phyloP scores from a whole-genome alignment of 2,329 filamentous ascomycete species.

The Colletotrichum filicis region DNA sequence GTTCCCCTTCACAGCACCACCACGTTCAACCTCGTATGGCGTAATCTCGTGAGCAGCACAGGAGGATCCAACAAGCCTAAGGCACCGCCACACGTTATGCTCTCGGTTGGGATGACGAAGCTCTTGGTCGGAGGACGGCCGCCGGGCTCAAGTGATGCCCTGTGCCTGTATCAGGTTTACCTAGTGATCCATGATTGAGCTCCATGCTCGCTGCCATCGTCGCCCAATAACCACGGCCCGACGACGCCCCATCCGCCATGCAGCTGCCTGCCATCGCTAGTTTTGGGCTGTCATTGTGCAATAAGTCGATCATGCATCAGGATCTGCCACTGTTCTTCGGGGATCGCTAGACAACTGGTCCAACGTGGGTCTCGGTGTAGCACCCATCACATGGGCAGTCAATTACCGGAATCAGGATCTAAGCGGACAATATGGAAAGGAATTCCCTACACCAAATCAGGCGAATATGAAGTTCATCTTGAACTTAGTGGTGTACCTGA shows the following conservation, averaged over 20 bases:
- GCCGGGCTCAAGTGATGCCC: conserved; percentile 7
- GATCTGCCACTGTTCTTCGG: conserved; percentile 12
- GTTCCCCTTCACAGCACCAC: neutral
- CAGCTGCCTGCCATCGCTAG: conserved; percentile 6
- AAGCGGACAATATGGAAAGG: neutral
- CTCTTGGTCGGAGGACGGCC: neutral
- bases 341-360: neutral
- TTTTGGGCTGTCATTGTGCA: neutral
- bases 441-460: neutral
- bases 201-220: neutral
- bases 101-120: neutral
- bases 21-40: neutral
- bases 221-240: neutral
- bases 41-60: neutral
- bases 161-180: conserved; percentile 8
- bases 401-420: neutral
- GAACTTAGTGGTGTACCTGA: neutral
- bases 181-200: neutral
- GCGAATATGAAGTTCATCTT: neutral
- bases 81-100: conserved; percentile 5
- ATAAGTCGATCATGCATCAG: neutral
- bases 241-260: neutral
- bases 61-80: neutral
- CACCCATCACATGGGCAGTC: neutral
- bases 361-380: neutral